Evolutionary conservation across 1,284 basidiomycete species (phyloP), one percentile per base, ranked within the genome.

Genomic region (Sphagnurus paluster): DNA sequence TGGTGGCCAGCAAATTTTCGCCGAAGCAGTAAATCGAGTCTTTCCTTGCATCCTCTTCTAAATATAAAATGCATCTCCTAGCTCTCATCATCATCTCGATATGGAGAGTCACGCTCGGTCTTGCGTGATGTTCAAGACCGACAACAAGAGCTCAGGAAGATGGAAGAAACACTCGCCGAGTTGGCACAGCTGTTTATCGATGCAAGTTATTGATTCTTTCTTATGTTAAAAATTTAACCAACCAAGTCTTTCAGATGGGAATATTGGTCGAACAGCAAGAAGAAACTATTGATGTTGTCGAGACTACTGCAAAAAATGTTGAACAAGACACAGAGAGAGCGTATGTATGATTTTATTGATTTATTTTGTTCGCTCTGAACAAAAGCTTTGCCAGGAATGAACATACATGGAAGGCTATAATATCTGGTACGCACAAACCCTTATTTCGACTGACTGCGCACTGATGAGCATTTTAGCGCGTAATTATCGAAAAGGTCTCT

Each of bases 111-210:
- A 7, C 78, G 91, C 46, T 80, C 81, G 34, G 94, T 90, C 0
- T 91, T 90, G 64, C 80, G 84, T 42, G 95, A 97, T 68, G 93
- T 96, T 1, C 93, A 97, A 66, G 84, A 90, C 56, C 79, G 95
- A 41, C 93, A 97, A 60, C 81, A 88, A 59, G 94, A 98, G 53
- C 82, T 98, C 56, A 79, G 81, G 56, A 82, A 82, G 59, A 93
- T 98, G 64, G 93, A 97, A 66, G 74, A 79, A 56, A 97, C 93
- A 2, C 70, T 98, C 41, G 84, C 82, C 19, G 93, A 98, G 65
- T 77, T 98, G 43, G 90, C 87, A 1, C 89, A 93, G 63, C 72
- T 98, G 53, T 94, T 97, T 69, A 82, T 81, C 54, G 95, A 98
- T 60, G 72, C 69, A 47, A 14, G 82, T 79, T 10, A 13, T 24